Evolutionary conservation across 2,329 filamentous ascomycete species (phyloP).

Genomic region (Alternaria longipes): DNA sequence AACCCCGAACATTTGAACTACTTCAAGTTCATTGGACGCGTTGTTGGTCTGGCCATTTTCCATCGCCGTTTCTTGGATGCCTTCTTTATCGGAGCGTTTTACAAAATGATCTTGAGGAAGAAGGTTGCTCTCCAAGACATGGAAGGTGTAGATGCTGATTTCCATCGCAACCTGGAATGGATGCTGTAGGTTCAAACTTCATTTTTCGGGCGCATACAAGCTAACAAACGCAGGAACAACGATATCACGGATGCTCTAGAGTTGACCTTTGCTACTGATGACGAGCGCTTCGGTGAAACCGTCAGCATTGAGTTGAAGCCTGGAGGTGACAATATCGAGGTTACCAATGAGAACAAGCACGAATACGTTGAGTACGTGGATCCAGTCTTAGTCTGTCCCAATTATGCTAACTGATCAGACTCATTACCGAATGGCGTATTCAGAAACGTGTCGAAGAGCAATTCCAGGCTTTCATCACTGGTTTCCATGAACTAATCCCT

Average conservation of each 20-base stretch:
- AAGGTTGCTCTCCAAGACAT: constrained; percentile 91
- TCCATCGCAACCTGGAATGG: constrained; percentile 96
- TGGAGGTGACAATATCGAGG: constrained; percentile 87
- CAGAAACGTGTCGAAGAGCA: constrained; percentile 98
- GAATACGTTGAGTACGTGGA: constrained; percentile 87
- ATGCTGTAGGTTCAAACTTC: constrained; percentile 68
- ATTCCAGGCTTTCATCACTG: constrained; percentile 96
- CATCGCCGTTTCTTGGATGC: constrained; percentile 96
- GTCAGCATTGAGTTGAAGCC: constrained; percentile 94
- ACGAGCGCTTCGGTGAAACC: constrained; percentile 95
- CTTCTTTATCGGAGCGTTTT: constrained; percentile 98
- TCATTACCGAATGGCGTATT: constrained; percentile 99
- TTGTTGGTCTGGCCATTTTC: constrained; percentile 97
- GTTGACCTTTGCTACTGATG: constrained; percentile 95
- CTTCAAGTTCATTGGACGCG: constrained; percentile 99
- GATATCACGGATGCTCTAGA: constrained; percentile 95
- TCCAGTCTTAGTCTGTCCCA: constrained; percentile 15
- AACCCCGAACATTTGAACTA: constrained; percentile 99
- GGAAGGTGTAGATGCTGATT: constrained; percentile 98
- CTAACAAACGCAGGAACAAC: constrained; percentile 70
- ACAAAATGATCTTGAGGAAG: constrained; percentile 99
- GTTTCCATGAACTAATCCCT: constrained; percentile 97
- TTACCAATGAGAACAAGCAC: constrained; percentile 98
- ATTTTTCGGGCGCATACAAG: not conserved
- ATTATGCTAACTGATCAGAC: constrained; percentile 54